These are phyloP conservation scores for Aspergillus sp. DNA, from an alignment of 2,329 filamentous ascomycete species.

Conservation along the genomic window DNA sequence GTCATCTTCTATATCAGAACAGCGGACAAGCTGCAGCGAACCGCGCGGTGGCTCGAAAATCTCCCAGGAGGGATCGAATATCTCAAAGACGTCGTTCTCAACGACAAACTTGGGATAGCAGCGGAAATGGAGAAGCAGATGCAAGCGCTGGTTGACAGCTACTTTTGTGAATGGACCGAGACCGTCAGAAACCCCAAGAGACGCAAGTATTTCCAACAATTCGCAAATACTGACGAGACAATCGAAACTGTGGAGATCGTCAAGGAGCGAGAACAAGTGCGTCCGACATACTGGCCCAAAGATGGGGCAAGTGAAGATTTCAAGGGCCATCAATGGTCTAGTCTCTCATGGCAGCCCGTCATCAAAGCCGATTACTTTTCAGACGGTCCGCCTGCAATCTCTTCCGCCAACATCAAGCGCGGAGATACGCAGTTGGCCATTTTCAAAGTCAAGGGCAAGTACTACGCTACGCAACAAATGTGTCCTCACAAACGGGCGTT, in stretches of 20 bases:
- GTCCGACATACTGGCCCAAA: conserved; percentile 76
- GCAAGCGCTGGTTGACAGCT: conserved; percentile 77
- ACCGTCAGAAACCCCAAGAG: conserved; percentile 69
- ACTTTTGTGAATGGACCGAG: conserved; percentile 91
- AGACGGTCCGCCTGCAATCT: conserved; percentile 64
- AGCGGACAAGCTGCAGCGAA: conserved; percentile 84
- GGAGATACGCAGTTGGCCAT: conserved; percentile 87
- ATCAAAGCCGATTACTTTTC: conserved; percentile 69
- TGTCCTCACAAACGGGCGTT: conserved; percentile 91
- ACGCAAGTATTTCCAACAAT: conserved; percentile 73
- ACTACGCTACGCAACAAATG: conserved; percentile 90
- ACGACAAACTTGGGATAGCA: conserved; percentile 83
- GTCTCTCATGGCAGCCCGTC: conserved; percentile 75
- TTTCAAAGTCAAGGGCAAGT: conserved; percentile 77
- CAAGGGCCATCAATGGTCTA: conserved; percentile 64
- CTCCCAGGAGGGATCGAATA: conserved; percentile 83
- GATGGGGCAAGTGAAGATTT: conserved; percentile 71
- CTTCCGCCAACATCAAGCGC: conserved; percentile 75
- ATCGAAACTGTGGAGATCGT: conserved; percentile 69
- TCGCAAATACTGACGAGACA: conserved; percentile 76
- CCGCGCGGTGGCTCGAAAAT: conserved; percentile 81
- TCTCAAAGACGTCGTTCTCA: conserved; percentile 75
- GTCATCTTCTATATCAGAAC: conserved; percentile 93
- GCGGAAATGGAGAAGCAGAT: conserved; percentile 84
- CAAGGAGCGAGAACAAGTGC: conserved; percentile 68